Evolutionary conservation across 768 basidiomycete genomes (phyloP).

Genomic region (Lactarius pseudohatsudake): DNA sequence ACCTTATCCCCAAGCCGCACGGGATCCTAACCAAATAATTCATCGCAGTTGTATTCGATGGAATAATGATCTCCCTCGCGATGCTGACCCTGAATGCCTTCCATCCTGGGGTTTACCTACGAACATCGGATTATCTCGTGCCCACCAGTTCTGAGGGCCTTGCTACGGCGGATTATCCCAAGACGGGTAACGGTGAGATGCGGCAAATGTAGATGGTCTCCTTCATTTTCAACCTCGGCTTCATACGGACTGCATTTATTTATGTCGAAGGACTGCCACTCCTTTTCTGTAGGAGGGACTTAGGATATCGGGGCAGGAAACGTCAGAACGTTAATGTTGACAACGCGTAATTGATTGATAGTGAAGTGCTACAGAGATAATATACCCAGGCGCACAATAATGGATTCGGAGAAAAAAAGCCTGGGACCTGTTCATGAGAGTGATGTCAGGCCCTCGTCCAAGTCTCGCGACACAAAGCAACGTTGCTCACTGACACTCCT

Average conservation of each 20-base stretch:
- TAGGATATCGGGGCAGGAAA: too few relatives aligned
- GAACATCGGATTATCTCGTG: neutral
- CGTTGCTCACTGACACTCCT: too few relatives aligned
- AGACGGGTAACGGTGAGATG: neutral
- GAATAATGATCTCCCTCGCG: conserved; percentile 21
- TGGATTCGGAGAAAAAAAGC: too few relatives aligned
- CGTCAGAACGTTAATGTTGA: too few relatives aligned
- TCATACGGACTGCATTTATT: neutral
- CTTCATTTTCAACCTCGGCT: neutral
- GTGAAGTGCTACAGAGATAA: too few relatives aligned
- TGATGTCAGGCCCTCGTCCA: too few relatives aligned
- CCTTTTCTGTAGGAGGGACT: too few relatives aligned
- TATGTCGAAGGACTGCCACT: neutral
- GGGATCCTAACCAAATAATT: neutral
- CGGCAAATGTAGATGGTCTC: neutral
- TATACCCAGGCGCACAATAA: too few relatives aligned
- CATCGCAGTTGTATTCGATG: conserved; percentile 23
- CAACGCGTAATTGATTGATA: too few relatives aligned
- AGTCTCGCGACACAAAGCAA: neutral
- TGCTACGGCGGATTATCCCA: neutral
- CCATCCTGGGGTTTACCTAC: conserved; percentile 20
- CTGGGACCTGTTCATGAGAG: too few relatives aligned
- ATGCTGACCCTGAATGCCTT: conserved; percentile 24
- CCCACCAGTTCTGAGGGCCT: neutral
- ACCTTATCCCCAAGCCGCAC: neutral